Evolutionary conservation across 805 yeast genomes (phyloP).

Genomic region (Jamesozyma hellenica): DNA sequence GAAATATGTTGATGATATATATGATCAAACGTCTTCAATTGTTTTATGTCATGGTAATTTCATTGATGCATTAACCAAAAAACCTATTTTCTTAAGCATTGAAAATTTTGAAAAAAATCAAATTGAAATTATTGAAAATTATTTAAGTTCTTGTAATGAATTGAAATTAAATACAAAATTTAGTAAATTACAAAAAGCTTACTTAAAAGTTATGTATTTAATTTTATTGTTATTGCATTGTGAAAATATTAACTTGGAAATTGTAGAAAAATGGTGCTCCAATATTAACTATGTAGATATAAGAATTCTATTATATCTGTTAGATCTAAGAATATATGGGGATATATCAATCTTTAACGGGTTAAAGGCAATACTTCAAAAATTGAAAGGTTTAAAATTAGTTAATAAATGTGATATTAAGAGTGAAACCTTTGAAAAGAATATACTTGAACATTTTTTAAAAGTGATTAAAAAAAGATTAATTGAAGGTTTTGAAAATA

Average conservation of each 20-base stretch:
- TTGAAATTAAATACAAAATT: constrained; percentile 8
- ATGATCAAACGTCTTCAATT: constrained; percentile 12
- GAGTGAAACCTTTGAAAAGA: background rate
- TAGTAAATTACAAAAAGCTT: constrained; percentile 13
- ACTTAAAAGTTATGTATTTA: constrained; percentile 13
- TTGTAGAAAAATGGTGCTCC: constrained; percentile 16
- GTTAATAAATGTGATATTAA: constrained; percentile 12
- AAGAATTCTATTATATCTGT: constrained; percentile 19
- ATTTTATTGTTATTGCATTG: constrained; percentile 20
- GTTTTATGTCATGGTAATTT: constrained; percentile 14
- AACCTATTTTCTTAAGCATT: constrained; percentile 18
- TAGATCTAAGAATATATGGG: constrained; percentile 20
- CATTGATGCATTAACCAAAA: constrained; percentile 10
- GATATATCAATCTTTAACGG: constrained; percentile 27
- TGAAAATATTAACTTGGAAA: constrained; percentile 12
- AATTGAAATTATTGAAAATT: constrained; percentile 13
- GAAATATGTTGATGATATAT: constrained; percentile 12
- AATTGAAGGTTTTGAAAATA: background rate
- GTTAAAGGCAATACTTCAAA: constrained; percentile 12
- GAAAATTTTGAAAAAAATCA: constrained; percentile 15
- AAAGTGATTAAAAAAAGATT: constrained; percentile 1
- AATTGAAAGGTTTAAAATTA: constrained; percentile 20
- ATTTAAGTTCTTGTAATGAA: constrained; percentile 5
- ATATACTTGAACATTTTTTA: constrained; percentile 1
- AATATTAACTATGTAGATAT: constrained; percentile 15